Evolutionary conservation across 1,139 yeast genomes (phyloP).

Genomic region (Zygoascus meyerae): DNA sequence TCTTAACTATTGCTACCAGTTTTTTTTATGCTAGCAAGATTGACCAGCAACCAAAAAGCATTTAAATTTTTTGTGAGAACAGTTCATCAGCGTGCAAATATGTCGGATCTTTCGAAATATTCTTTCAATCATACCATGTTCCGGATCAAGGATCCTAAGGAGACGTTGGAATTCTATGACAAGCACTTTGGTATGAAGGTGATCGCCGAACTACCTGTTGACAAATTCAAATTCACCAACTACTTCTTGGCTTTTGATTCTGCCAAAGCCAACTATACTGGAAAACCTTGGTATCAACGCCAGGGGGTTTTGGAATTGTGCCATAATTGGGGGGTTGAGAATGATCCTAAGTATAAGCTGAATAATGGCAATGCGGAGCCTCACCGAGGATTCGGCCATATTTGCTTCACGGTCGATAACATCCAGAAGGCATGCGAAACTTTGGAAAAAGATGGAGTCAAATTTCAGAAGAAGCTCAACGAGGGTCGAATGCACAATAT

Average conservation of each 20-base stretch:
- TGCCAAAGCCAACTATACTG: constrained; percentile 39
- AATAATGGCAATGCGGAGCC: constrained; percentile 84
- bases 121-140: constrained; percentile 43
- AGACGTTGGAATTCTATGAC: constrained; percentile 65
- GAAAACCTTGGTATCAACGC: constrained; percentile 53
- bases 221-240: constrained; percentile 54
- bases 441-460: constrained; percentile 52
- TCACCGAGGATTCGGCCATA: constrained; percentile 89
- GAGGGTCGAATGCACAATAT: constrained; percentile 92
- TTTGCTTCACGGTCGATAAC: constrained; percentile 81
- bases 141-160: constrained; percentile 76
- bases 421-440: constrained; percentile 55
- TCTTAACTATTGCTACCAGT: too few species aligned
- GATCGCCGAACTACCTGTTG: constrained; percentile 47
- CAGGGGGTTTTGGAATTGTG: constrained; percentile 81
- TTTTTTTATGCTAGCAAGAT: too few species aligned
- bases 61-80: background rate
- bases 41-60: background rate
- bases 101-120: constrained; percentile 1
- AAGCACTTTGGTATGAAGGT: constrained; percentile 70
- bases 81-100: background rate
- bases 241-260: constrained; percentile 62
- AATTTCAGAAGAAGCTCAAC: constrained; percentile 70
- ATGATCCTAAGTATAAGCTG: constrained; percentile 50
- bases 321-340: constrained; percentile 72